Percentiles rank a stretch among this genome's conserved stretches.
These are phyloP conservation scores for Yamadazyma scolyti DNA, from an alignment of 805 yeast species.

Conservation along the genomic window DNA sequence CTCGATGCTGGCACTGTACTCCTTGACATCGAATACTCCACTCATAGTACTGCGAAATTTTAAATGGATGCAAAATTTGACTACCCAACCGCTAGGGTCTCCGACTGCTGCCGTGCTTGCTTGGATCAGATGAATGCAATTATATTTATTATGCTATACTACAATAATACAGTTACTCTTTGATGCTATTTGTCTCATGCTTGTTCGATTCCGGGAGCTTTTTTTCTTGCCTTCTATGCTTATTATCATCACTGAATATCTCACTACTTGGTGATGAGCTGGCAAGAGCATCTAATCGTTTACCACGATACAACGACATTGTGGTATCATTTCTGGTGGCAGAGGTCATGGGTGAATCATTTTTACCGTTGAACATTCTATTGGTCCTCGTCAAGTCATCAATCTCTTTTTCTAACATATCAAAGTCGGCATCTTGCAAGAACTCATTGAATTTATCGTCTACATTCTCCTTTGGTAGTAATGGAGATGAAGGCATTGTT, in stretches of 20 bases:
- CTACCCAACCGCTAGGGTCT: too few species aligned
- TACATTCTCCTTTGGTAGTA: constrained; percentile 17
- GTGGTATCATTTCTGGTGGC: constrained; percentile 37
- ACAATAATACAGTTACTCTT: too few species aligned
- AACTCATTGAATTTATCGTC: constrained; percentile 13
- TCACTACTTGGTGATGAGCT: constrained; percentile 12
- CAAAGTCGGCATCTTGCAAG: constrained; percentile 13
- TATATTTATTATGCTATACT: too few species aligned
- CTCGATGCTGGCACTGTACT: constrained; percentile 7
- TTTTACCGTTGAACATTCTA: constrained; percentile 9
- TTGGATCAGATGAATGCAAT: too few species aligned
- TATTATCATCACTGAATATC: constrained; percentile 5
- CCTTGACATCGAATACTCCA: constrained; percentile 5
- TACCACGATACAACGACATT: constrained; percentile 13
- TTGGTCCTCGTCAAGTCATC: constrained; percentile 11
- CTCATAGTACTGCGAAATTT: too few species aligned
- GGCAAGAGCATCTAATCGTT: constrained; percentile 6
- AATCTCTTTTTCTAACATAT: constrained; percentile 18
- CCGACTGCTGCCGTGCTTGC: too few species aligned
- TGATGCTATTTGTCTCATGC: too few species aligned
- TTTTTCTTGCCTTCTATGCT: too few species aligned
- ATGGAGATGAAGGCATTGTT: constrained; percentile 32
- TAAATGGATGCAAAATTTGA: too few species aligned
- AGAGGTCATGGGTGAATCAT: constrained; percentile 28
- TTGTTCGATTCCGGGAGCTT: too few species aligned